Evolutionary conservation across 495 filamentous ascomycete genomes (phyloP).

Genomic region (Penicillium pulvis): DNA sequence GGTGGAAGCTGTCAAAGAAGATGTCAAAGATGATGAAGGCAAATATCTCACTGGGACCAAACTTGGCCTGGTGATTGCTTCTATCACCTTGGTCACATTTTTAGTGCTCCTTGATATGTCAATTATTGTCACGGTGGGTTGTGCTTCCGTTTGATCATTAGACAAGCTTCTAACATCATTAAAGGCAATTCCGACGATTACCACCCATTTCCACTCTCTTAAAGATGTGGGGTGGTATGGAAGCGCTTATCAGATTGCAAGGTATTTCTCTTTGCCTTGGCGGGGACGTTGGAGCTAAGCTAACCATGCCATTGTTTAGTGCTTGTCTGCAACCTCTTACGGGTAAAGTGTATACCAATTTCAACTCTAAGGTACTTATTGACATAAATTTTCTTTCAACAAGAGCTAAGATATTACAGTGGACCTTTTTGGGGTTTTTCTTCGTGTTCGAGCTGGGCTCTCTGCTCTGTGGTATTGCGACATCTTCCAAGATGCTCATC

Average conservation of each 20-base stretch:
- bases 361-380: constrained; percentile 39
- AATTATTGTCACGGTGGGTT: constrained; percentile 24
- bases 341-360: constrained; percentile 51
- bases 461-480: constrained; percentile 44
- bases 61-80: constrained; percentile 12
- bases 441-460: constrained; percentile 47
- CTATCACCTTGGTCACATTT: constrained; percentile 21
- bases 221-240: constrained; percentile 51
- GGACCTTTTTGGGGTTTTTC: constrained; percentile 38
- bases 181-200: constrained; percentile 47
- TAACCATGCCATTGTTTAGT: constrained; percentile 22
- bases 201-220: constrained; percentile 43
- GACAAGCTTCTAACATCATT: background rate
- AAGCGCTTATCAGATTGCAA: constrained; percentile 45
- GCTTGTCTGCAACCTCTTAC: constrained; percentile 47
- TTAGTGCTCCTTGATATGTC: constrained; percentile 23
- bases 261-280: constrained; percentile 18
- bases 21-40: constrained; percentile 12
- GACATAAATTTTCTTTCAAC: background rate
- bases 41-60: constrained; percentile 20
- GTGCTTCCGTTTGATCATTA: background rate
- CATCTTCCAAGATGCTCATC: constrained; percentile 46
- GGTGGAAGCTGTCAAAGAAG: background rate
- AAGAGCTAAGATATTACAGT: constrained; percentile 19
- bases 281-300: too few species aligned